These are phyloP conservation scores for Aphanoascus verrucosus DNA, from an alignment of 2,329 filamentous ascomycete genomes.

Conservation along the genomic window DNA sequence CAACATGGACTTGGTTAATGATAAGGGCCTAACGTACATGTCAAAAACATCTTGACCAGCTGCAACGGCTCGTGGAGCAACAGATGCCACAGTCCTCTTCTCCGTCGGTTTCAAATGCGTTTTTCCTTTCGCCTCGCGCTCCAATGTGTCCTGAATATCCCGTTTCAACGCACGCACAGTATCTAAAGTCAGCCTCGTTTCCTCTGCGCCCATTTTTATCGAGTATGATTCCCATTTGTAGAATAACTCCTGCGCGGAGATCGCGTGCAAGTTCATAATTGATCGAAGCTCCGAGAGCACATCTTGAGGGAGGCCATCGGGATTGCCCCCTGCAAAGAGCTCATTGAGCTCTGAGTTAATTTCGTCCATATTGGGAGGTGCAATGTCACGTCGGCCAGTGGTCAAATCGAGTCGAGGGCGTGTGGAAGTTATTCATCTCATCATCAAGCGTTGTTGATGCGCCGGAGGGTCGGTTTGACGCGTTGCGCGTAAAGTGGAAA, in stretches of 20 bases:
- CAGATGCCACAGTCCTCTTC: slow-evolving; percentile 47
- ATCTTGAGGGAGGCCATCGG: slow-evolving; percentile 57
- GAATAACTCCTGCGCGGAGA: slow-evolving; percentile 76
- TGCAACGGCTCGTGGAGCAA: slow-evolving; percentile 49
- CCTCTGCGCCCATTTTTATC: slow-evolving; percentile 81
- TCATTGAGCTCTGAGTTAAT: slow-evolving; percentile 41
- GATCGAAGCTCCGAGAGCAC: slow-evolving; percentile 72
- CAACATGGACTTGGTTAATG: not conserved
- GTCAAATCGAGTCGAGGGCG: not conserved
- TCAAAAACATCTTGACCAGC: slow-evolving; percentile 63
- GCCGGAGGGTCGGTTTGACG: not conserved
- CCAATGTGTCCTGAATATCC: slow-evolving; percentile 71
- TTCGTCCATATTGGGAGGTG: slow-evolving; percentile 8
- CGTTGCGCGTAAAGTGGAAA: not conserved
- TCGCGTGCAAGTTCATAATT: slow-evolving; percentile 71
- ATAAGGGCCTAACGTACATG: slow-evolving; percentile 44
- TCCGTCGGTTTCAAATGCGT: slow-evolving; percentile 53
- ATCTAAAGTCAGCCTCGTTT: slow-evolving; percentile 59
- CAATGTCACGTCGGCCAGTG: not conserved
- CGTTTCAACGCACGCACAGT: slow-evolving; percentile 71
- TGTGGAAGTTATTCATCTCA: not conserved
- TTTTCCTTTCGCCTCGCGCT: slow-evolving; percentile 62
- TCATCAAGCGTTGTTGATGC: not conserved
- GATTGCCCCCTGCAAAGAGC: slow-evolving; percentile 47
- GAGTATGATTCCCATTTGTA: slow-evolving; percentile 99